These are phyloP conservation scores for Rhytidiadelphus loreus DNA, from an alignment of 225 moss, liverwort and hornwort species.

Conservation along the genomic window DNA sequence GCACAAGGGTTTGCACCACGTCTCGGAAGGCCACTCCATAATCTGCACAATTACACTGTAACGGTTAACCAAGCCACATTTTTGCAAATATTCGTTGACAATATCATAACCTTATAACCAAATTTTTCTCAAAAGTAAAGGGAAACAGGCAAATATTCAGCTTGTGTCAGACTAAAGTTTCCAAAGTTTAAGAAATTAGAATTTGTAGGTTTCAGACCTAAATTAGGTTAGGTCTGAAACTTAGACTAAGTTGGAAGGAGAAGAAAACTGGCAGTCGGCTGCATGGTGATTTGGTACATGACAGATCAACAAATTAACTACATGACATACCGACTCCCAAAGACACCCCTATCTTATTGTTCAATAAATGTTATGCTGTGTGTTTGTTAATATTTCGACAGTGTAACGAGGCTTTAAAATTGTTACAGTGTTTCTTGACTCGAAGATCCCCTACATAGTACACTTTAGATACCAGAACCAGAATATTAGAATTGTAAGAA, in stretches of 20 bases:
- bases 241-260: background rate
- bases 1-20: constrained; percentile 70
- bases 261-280: background rate
- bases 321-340: background rate
- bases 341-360: background rate
- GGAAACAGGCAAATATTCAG: background rate
- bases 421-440: background rate
- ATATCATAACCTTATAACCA: background rate
- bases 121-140: background rate
- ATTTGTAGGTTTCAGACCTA: background rate
- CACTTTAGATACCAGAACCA: background rate
- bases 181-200: background rate
- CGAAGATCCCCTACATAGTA: background rate
- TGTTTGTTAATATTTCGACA: background rate
- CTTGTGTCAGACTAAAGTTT: background rate
- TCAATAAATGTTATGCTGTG: background rate
- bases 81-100: background rate
- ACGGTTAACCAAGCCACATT: background rate
- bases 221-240: background rate
- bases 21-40: constrained; percentile 80
- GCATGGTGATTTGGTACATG: background rate
- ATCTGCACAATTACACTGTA: constrained; percentile 31
- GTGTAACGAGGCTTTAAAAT: too few species aligned
- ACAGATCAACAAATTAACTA: background rate
- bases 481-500: background rate